These are phyloP conservation scores for Monascus purpureus DNA, from an alignment of 495 filamentous ascomycete genomes.

Conservation along the genomic window DNA sequence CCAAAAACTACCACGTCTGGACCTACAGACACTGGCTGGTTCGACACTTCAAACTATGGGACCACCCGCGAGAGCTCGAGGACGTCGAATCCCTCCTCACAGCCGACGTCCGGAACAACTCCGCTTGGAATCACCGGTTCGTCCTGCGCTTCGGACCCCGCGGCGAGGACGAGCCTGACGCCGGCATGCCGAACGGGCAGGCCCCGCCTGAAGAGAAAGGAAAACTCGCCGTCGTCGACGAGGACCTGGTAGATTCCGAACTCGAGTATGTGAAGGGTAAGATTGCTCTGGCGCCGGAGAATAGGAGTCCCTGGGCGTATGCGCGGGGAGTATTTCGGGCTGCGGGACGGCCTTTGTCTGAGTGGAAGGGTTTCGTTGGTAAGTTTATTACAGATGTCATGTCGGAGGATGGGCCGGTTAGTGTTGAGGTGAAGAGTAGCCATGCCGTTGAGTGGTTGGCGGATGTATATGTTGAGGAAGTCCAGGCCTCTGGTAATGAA, in stretches of 20 bases:
- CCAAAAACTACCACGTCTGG: conserved; percentile 99
- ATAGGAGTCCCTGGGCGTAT: conserved; percentile 88
- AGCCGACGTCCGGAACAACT: conserved; percentile 83
- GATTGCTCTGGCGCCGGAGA: conserved; percentile 73
- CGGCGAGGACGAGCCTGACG: conserved; percentile 14
- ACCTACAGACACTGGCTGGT: conserved; percentile 91
- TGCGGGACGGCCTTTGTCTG: conserved; percentile 38
- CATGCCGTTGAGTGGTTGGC: conserved; percentile 87
- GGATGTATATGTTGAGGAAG: conserved; percentile 57
- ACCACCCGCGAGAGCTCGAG: conserved; percentile 47
- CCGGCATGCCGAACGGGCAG: conserved; percentile 31
- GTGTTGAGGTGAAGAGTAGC: conserved; percentile 46
- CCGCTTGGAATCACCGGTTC: conserved; percentile 93
- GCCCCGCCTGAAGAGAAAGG: conserved; percentile 30
- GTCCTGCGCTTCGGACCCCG: conserved; percentile 68
- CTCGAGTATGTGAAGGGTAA: conserved; percentile 54
- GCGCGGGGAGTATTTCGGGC: conserved; percentile 61
- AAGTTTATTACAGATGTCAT: conserved; percentile 45
- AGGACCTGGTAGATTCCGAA: conserved; percentile 59
- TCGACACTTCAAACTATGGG: conserved; percentile 62
- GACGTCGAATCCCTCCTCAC: conserved; percentile 55
- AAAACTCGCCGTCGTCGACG: conserved; percentile 32
- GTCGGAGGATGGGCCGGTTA: conserved; percentile 17
- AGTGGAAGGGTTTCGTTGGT: conserved; percentile 48
- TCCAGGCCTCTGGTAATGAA: conserved; percentile 42